These are phyloP conservation scores for Cardamine resedifolia DNA, from an alignment of 345 rosid genomes.

Conservation along the genomic window DNA sequence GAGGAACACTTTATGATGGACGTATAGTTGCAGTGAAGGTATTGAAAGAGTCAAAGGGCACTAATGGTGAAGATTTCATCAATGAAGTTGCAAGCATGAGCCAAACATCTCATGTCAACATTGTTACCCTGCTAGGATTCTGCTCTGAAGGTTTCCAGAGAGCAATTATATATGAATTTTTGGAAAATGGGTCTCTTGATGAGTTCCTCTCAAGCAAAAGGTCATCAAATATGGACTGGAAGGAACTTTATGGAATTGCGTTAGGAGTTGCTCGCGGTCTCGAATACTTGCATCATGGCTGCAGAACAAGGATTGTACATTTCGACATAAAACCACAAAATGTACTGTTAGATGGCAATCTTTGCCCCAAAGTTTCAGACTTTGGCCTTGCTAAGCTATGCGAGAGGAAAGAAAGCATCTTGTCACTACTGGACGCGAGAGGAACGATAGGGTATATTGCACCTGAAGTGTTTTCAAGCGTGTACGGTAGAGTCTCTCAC, in stretches of 20 bases:
- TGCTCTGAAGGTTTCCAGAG: slow-evolving; percentile 36
- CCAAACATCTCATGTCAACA: slow-evolving; percentile 49
- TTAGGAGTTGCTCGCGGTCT: slow-evolving; percentile 47
- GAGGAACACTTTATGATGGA: slow-evolving; percentile 34
- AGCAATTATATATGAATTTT: slow-evolving; percentile 41
- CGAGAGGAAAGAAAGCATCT: slow-evolving; percentile 34
- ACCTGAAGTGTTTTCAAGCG: slow-evolving; percentile 39
- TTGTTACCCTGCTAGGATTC: slow-evolving; percentile 41
- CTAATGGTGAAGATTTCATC: slow-evolving; percentile 42
- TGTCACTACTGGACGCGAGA: slow-evolving; percentile 40
- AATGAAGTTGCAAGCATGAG: slow-evolving; percentile 54
- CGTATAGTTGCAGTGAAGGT: slow-evolving; percentile 33
- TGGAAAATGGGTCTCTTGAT: slow-evolving; percentile 47
- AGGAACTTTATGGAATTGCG: slow-evolving; percentile 20
- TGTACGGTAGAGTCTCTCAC: slow-evolving; percentile 40
- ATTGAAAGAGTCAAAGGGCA: slow-evolving; percentile 14
- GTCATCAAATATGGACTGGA: not conserved
- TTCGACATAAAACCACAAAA: slow-evolving; percentile 55
- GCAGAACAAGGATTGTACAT: slow-evolving; percentile 52
- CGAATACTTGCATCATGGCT: slow-evolving; percentile 53
- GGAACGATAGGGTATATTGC: slow-evolving; percentile 54
- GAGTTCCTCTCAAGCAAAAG: slow-evolving; percentile 9
- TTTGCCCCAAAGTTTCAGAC: slow-evolving; percentile 50
- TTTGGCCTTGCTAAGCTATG: slow-evolving; percentile 57
- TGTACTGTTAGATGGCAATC: slow-evolving; percentile 42